Evolutionary conservation across 768 basidiomycete species (phyloP), one percentile per base, ranked within the genome.

Genomic region (Coprinellus aureogranulatus): DNA sequence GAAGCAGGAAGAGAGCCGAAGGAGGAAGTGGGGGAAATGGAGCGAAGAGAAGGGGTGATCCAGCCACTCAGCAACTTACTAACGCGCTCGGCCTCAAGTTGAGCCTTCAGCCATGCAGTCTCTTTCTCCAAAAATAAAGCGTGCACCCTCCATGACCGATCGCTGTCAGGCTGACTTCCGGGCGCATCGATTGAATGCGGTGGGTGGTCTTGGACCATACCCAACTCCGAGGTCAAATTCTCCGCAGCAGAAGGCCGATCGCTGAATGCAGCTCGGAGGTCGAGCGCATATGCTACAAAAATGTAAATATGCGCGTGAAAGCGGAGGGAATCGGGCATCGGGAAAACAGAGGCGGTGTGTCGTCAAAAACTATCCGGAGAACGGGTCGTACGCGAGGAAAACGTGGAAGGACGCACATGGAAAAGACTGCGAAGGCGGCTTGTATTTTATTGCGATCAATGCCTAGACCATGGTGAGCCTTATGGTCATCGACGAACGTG

Each of bases 111-210:
- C 6, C 61, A 64, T 9, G 65, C 64, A 34, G 74, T 61, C 28
- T 80, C 70, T 49, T 61, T 68, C 57, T 83, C 81, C 23, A 83
- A 64, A 23, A 67, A 63, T n/a, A 78, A 65, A 1, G 75, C 81
- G 54, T 72, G 73, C 4, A 62, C 68, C 45, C 73, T 74, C 81
- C 81, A 82, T 27, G 63, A 63, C 14, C 59, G 58, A 12, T 71
- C 70, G 20, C 28, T 41, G 61, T 47, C 65, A 59, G 28, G 28
- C 28, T 51, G 11, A 31, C 20, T n/a, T 10, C 41, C 14, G 14
- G 34, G 34, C 14, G 34, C 6, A 6, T 14, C 14, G 14, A 14
- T 6, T 14, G 34, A 14, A 6, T 6, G 14, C 34, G 6, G 34
- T 6, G 34, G 34, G 34, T 34, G 8, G 6, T 34, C 34, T 34